Evolutionary conservation across 2,329 filamentous ascomycete genomes (phyloP).

Genomic region (Whalleya microplaca): DNA sequence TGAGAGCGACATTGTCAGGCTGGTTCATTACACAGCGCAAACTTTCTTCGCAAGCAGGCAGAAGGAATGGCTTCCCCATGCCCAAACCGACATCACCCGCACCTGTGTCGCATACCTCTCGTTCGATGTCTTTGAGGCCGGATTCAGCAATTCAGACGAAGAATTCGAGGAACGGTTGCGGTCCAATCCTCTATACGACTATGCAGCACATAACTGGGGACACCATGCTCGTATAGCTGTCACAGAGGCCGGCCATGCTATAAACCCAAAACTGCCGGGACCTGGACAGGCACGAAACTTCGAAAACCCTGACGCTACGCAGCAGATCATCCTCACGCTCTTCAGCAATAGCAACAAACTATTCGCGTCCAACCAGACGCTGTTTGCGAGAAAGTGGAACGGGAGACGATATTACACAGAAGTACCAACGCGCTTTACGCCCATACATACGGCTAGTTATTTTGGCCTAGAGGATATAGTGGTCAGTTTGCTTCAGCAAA

Average conservation of each 20-base stretch:
- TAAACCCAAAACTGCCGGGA: too few relatives aligned
- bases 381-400: too few relatives aligned
- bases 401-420: too few relatives aligned
- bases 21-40: constrained; percentile 52
- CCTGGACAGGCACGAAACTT: too few relatives aligned
- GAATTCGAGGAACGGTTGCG: neutral
- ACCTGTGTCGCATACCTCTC: constrained; percentile 44
- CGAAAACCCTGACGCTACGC: too few relatives aligned
- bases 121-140: constrained; percentile 21
- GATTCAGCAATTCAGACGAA: neutral
- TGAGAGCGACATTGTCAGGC: constrained; percentile 41
- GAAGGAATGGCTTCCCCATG: constrained; percentile 36
- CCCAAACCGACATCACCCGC: constrained; percentile 32
- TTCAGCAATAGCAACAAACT: too few relatives aligned
- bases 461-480: too few relatives aligned
- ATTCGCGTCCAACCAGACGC: too few relatives aligned
- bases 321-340: too few relatives aligned
- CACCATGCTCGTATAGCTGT: constrained; percentile 1
- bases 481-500: too few relatives aligned
- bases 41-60: constrained; percentile 45
- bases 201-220: constrained; percentile 13
- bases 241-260: neutral
- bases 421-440: too few relatives aligned
- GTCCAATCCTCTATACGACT: constrained; percentile 6
- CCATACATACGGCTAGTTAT: too few relatives aligned